Conservation (phyloP, 2,329 filamentous ascomycete species). For the Fusarium sp. region DNA sequence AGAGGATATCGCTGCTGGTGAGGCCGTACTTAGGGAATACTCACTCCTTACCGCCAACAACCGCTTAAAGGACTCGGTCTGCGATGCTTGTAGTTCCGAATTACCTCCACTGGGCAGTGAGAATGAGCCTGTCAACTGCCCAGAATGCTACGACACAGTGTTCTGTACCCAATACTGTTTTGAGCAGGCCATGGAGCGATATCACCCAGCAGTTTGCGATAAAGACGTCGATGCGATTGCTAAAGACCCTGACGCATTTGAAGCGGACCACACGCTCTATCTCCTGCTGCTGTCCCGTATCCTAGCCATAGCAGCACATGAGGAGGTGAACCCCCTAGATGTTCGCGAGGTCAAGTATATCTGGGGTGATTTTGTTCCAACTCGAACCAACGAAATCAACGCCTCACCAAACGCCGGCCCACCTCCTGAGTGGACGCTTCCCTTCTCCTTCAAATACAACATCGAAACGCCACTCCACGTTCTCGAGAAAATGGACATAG, state of each 20-base stretch:
- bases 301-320: slow-evolving; percentile 73
- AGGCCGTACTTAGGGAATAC: slow-evolving; percentile 83
- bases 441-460: slow-evolving; percentile 83
- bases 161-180: slow-evolving; percentile 74
- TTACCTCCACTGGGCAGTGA: slow-evolving; percentile 71
- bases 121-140: slow-evolving; percentile 65
- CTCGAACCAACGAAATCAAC: slow-evolving; percentile 66
- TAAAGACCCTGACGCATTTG: slow-evolving; percentile 71
- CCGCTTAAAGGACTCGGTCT: slow-evolving; percentile 85
- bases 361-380: slow-evolving; percentile 75
- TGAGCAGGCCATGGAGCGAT: slow-evolving; percentile 68
- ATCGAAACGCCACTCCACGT: slow-evolving; percentile 81
- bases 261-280: slow-evolving; percentile 73
- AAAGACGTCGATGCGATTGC: slow-evolving; percentile 75
- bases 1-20: slow-evolving; percentile 81
- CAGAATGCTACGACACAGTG: slow-evolving; percentile 74
- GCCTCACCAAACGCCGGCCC: slow-evolving; percentile 67
- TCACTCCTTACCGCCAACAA: slow-evolving; percentile 92
- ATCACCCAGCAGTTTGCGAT: slow-evolving; percentile 75
- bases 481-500: slow-evolving; percentile 86
- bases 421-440: slow-evolving; percentile 75
- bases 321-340: slow-evolving; percentile 73
- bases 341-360: slow-evolving; percentile 75
- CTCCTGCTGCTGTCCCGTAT: slow-evolving; percentile 72
- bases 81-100: slow-evolving; percentile 86